Base-by-base conservation (phyloP, 164 flowering plant species). In the Sedum album region DNA sequence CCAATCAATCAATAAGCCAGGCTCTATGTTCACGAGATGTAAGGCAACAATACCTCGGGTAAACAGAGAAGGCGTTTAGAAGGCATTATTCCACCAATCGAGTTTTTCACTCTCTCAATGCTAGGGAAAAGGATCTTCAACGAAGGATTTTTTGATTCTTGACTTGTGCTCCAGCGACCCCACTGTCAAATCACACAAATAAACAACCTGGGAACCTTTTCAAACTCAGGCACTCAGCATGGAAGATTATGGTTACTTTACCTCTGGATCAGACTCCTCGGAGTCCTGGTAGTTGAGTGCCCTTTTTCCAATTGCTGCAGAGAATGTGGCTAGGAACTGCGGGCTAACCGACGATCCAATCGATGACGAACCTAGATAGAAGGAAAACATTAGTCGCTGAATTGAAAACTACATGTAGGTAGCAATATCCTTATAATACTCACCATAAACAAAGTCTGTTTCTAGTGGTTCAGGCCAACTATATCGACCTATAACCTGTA, bases 191-290 rank as follows among this genome's bases (percentile, higher is more conserved):
- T 31, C 72, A 38, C 28, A 79, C 53, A 57, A 67, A 35, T 36
- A 28, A 62, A 63, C 49, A 31, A 48, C 30, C 35, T 23, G 14
- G 44, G 23, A 15, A 46, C 35, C 14, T 67, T 13, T 51, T 46
- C 35, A 55, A 20, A 28, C 1, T 33, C 17, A 66, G 17, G 42
- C 6, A 30, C 1, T 33, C 20, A 62, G 21, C 57, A 68, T 39
- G 70, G 66, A 1, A 7, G 8, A 28, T 28, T 33, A 66, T 21
- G 28, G 66, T 31, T 26, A 35, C 38, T 66, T 73, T 78, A 92
- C 98, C 87, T 88, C 93, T 65, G 98, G 98, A 77, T 93, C 98
- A 73, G 98, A 90, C 77, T 92, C 98, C 62, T 90, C 86, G 26
- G 96, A 90, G 15, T 93, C 98, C 64, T 73, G 72, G 49, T 55